A percentile compares a stretch with the other conserved stretches of the same genome.
Evolutionary conservation across 345 rosid species (phyloP).

Genomic region (Lepidium didymum): DNA sequence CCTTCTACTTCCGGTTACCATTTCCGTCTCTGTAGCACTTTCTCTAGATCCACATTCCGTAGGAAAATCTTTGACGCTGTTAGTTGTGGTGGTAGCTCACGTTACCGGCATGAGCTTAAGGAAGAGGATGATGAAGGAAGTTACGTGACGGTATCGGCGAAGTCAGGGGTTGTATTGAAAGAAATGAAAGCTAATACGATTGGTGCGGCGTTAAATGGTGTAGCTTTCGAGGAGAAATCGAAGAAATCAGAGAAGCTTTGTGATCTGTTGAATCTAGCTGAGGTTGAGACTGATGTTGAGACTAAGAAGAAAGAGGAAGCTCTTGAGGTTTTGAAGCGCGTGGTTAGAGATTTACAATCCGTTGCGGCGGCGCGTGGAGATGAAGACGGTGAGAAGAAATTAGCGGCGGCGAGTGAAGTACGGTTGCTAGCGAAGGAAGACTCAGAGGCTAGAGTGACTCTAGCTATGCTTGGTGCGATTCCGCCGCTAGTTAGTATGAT

Average conservation of each 20-base stretch:
- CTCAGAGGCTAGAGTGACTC: conserved; percentile 54
- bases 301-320: conserved; percentile 65
- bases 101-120: conserved; percentile 38
- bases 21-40: conserved; percentile 53
- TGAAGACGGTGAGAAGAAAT: conserved; percentile 16
- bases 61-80: conserved; percentile 59
- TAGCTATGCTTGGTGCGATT: conserved; percentile 89
- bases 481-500: conserved; percentile 92
- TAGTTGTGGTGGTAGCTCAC: conserved; percentile 73
- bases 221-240: conserved; percentile 12
- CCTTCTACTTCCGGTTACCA: conserved; percentile 26
- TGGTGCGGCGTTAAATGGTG: conserved; percentile 24
- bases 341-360: conserved; percentile 55
- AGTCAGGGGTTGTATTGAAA: conserved; percentile 25
- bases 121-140: conserved; percentile 27
- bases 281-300: conserved; percentile 59
- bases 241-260: conserved; percentile 72
- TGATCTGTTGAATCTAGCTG: conserved; percentile 74
- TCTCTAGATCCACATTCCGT: conserved; percentile 64
- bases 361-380: conserved; percentile 29
- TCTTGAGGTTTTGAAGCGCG: conserved; percentile 55
- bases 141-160: conserved; percentile 22
- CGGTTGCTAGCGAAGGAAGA: conserved; percentile 75
- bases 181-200: conserved; percentile 22
- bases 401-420: conserved; percentile 52